A percentile compares a stretch with the other conserved stretches of the same genome.
Conservation (phyloP, 164 flowering plant species). For the Amborella trichopoda region DNA sequence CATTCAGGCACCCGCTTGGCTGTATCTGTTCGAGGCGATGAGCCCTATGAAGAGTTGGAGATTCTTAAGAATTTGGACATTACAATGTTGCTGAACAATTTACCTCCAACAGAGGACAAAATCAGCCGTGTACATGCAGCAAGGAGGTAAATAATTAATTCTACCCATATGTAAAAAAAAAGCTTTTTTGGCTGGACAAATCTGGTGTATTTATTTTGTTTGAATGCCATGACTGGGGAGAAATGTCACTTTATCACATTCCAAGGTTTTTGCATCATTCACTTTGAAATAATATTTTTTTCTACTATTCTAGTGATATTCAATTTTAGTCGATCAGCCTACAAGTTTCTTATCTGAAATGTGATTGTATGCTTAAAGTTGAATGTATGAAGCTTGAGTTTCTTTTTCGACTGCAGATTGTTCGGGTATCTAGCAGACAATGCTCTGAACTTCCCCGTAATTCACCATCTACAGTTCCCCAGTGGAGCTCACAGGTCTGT, state of each 20-base stretch:
- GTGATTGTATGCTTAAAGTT: too few relatives aligned
- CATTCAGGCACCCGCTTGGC: constrained; percentile 77
- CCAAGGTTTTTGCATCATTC: too few relatives aligned
- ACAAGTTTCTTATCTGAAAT: too few relatives aligned
- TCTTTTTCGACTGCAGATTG: constrained; percentile 53
- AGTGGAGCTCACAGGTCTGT: constrained; percentile 47
- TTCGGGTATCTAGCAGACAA: constrained; percentile 75
- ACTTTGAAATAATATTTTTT: too few relatives aligned
- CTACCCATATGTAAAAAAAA: too few relatives aligned
- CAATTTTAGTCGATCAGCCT: too few relatives aligned
- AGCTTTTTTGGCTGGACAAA: too few relatives aligned
- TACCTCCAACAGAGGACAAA: constrained; percentile 65
- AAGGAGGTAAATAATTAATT: constrained; percentile 50
- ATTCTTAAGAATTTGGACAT: constrained; percentile 60
- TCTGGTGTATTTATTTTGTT: too few relatives aligned
- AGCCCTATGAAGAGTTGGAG: constrained; percentile 65
- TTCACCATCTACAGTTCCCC: constrained; percentile 85
- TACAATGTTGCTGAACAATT: constrained; percentile 72
- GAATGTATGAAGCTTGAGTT: too few relatives aligned
- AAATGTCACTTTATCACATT: too few relatives aligned
- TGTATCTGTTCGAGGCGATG: constrained; percentile 86
- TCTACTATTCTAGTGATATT: too few relatives aligned
- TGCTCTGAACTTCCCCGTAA: constrained; percentile 62
- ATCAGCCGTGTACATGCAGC: constrained; percentile 91
- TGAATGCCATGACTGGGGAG: too few relatives aligned